Evolutionary conservation across 148 eudicot genomes (phyloP).

Genomic region (Pharnaceum exiguum): DNA sequence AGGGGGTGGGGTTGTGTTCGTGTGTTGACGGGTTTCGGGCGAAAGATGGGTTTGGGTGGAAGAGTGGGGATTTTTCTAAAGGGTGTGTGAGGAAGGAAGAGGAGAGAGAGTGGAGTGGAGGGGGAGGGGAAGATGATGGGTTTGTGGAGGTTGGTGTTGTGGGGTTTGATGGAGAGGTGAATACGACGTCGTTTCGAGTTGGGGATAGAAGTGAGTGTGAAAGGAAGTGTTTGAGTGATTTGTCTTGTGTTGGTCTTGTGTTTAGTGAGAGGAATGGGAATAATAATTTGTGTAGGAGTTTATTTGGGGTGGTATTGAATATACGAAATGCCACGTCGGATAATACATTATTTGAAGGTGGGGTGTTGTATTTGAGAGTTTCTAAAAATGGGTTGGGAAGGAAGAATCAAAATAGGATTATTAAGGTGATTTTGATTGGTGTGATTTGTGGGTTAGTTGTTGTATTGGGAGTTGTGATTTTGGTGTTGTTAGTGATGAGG

Average conservation of each 20-base stretch:
- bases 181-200: slow-evolving; percentile 25
- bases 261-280: slow-evolving; percentile 21
- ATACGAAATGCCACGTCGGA: slow-evolving; percentile 46
- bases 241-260: slow-evolving; percentile 58
- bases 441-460: slow-evolving; percentile 24
- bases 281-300: slow-evolving; percentile 37
- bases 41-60: slow-evolving; percentile 37
- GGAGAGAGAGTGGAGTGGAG: too few relatives aligned
- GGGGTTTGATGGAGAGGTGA: slow-evolving; percentile 42
- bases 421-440: slow-evolving; percentile 15
- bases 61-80: slow-evolving; percentile 44
- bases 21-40: slow-evolving; percentile 55
- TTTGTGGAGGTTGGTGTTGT: slow-evolving; percentile 55
- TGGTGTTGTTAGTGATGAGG: slow-evolving; percentile 30
- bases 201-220: slow-evolving; percentile 42
- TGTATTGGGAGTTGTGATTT: slow-evolving; percentile 16
- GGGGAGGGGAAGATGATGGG: slow-evolving; percentile 32
- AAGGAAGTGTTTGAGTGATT: slow-evolving; percentile 47
- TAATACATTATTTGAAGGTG: slow-evolving; percentile 25
- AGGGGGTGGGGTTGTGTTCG: slow-evolving; percentile 29
- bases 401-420: slow-evolving; percentile 15
- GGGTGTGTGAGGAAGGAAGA: slow-evolving; percentile 46
- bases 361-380: slow-evolving; percentile 42
- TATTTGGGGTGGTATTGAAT: slow-evolving; percentile 51
- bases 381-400: slow-evolving; percentile 19